Percentiles rank a stretch among this genome's conserved stretches.
phyloP scores from a whole-genome alignment of 495 filamentous ascomycete genomes.

The Penicilliopsis zonata region DNA sequence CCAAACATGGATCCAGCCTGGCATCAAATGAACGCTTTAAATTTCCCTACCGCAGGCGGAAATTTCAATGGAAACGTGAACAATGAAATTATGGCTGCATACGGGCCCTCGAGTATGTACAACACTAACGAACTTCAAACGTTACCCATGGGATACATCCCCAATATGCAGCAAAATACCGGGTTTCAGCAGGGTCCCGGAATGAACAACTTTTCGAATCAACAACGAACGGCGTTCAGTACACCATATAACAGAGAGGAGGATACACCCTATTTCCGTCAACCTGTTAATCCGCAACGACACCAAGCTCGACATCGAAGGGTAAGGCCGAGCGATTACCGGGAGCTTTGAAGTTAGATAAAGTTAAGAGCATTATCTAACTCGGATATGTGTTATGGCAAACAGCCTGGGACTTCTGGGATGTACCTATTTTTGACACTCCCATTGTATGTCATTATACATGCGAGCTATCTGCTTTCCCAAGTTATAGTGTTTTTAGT shows the following conservation, averaged over 20 bases:
- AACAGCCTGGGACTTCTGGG: too few species aligned
- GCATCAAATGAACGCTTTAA: constrained; percentile 40
- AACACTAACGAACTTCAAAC: constrained; percentile 26
- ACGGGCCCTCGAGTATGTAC: constrained; percentile 20
- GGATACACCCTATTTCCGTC: constrained; percentile 88
- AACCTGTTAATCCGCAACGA: constrained; percentile 90
- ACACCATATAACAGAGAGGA: constrained; percentile 58
- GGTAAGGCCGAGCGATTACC: constrained; percentile 78
- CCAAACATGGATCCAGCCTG: constrained; percentile 27
- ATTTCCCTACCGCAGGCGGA: constrained; percentile 24
- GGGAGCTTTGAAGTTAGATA: constrained; percentile 49
- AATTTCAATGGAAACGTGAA: constrained; percentile 38
- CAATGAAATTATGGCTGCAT: constrained; percentile 14
- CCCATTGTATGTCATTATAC: too few species aligned
- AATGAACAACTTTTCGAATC: constrained; percentile 48
- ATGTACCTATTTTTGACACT: too few species aligned
- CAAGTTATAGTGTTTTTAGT: too few species aligned
- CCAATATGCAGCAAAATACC: constrained; percentile 15
- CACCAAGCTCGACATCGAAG: constrained; percentile 68
- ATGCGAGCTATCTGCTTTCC: too few species aligned
- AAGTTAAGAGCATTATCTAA: too few species aligned
- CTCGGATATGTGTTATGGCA: too few species aligned
- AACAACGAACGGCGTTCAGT: constrained; percentile 57
- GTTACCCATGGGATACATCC: constrained; percentile 24
- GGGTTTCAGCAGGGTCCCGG: constrained; percentile 20